phyloP scores from a whole-genome alignment of 768 basidiomycete genomes.

The Peribolospora kevripleyi region DNA sequence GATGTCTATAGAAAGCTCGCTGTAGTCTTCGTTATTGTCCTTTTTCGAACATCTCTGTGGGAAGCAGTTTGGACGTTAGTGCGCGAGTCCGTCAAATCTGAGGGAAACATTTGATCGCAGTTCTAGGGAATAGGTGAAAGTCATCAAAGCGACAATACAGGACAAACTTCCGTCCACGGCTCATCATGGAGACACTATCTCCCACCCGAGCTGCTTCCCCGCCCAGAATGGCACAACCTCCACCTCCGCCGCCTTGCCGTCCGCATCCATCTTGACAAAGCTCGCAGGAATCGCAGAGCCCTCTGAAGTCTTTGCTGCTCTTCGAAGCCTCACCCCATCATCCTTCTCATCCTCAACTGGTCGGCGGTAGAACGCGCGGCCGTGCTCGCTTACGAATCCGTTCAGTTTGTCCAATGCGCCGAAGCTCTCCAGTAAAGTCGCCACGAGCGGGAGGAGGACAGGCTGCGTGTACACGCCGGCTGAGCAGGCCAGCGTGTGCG shows the following conservation, averaged over 20 bases:
- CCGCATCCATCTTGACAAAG: neutral
- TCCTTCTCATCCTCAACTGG: conserved; percentile 11
- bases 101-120: too few species aligned
- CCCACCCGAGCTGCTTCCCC: conserved; percentile 55
- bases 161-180: neutral
- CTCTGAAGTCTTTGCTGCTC: conserved; percentile 13
- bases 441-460: conserved; percentile 67
- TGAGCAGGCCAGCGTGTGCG: conserved; percentile 35
- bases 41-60: too few species aligned
- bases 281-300: conserved; percentile 8
- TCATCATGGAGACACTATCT: conserved; percentile 8
- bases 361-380: conserved; percentile 49
- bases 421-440: conserved; percentile 66
- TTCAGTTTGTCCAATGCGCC: conserved; percentile 59
- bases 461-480: conserved; percentile 92
- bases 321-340: conserved; percentile 14
- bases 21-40: too few species aligned
- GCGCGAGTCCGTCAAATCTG: too few species aligned
- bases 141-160: too few species aligned
- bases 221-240: conserved; percentile 66
- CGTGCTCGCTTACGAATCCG: conserved; percentile 52
- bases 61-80: too few species aligned
- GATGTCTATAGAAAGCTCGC: too few species aligned
- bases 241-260: conserved; percentile 28
- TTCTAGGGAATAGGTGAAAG: too few species aligned